These are phyloP conservation scores for Globisporangium middletonii DNA, from an alignment of 352 stramenopile species.

Conservation along the genomic window DNA sequence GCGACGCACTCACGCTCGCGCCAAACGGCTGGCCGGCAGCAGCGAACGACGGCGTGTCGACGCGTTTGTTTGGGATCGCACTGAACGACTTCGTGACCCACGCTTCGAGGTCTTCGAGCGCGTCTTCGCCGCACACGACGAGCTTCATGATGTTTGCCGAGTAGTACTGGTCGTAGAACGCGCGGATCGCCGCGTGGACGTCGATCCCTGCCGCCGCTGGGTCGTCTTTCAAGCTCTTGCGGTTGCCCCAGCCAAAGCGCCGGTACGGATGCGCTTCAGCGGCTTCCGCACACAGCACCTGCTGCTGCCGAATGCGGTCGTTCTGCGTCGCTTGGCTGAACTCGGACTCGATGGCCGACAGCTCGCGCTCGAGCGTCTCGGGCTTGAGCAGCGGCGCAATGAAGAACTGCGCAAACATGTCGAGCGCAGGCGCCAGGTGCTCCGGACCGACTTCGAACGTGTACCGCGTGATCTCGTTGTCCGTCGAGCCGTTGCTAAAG, in stretches of 20 bases:
- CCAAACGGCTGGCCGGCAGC: slow-evolving; percentile 47
- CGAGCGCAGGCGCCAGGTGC: slow-evolving; percentile 60
- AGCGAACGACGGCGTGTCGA: slow-evolving; percentile 35
- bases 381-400: slow-evolving; percentile 82
- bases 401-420: slow-evolving; percentile 96
- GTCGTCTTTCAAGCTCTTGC: slow-evolving; percentile 52
- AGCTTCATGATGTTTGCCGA: slow-evolving; percentile 84
- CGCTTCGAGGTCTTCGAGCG: slow-evolving; percentile 59
- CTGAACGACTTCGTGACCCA: slow-evolving; percentile 62
- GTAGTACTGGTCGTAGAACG: slow-evolving; percentile 72
- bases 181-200: slow-evolving; percentile 48
- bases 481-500: slow-evolving; percentile 90
- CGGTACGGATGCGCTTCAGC: slow-evolving; percentile 60
- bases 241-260: slow-evolving; percentile 85
- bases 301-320: slow-evolving; percentile 59
- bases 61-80: slow-evolving; percentile 50
- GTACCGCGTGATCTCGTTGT: slow-evolving; percentile 91
- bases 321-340: slow-evolving; percentile 78
- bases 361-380: slow-evolving; percentile 74
- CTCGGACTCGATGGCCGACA: slow-evolving; percentile 86
- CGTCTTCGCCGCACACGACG: slow-evolving; percentile 70
- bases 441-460: slow-evolving; percentile 88
- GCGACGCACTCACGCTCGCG: slow-evolving; percentile 22
- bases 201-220: slow-evolving; percentile 38
- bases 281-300: slow-evolving; percentile 70